A percentile compares a stretch with the other conserved stretches of the same genome.
Evolutionary conservation across 2,329 filamentous ascomycete genomes (phyloP).

Genomic region (Stachybotrys echinatus): DNA sequence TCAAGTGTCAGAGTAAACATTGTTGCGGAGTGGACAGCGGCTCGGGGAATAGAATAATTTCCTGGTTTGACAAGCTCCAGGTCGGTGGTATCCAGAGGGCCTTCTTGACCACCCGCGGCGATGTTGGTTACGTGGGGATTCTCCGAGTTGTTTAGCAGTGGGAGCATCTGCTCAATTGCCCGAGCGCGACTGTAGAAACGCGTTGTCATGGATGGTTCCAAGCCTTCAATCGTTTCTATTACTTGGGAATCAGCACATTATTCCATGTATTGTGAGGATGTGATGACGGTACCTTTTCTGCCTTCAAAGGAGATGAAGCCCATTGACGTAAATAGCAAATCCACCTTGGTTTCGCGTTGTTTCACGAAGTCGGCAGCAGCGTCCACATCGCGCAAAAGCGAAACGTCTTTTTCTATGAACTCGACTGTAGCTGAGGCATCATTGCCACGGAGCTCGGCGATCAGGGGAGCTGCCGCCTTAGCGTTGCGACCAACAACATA

Average conservation of each 20-base stretch:
- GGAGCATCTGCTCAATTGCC: slow-evolving; percentile 51
- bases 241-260: neutral
- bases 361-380: slow-evolving; percentile 36
- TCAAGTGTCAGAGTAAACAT: slow-evolving; percentile 45
- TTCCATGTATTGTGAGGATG: too few relatives aligned
- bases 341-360: slow-evolving; percentile 33
- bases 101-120: slow-evolving; percentile 44
- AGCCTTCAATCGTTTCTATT: slow-evolving; percentile 50
- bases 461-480: slow-evolving; percentile 26
- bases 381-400: slow-evolving; percentile 44
- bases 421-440: slow-evolving; percentile 37
- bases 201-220: slow-evolving; percentile 46
- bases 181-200: slow-evolving; percentile 54
- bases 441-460: slow-evolving; percentile 32
- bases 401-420: slow-evolving; percentile 45
- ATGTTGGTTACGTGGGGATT: slow-evolving; percentile 44
- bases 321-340: slow-evolving; percentile 38
- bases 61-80: slow-evolving; percentile 33
- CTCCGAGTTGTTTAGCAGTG: slow-evolving; percentile 34
- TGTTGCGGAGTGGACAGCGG: slow-evolving; percentile 37
- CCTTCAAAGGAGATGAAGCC: slow-evolving; percentile 22
- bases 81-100: slow-evolving; percentile 36
- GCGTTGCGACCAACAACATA: slow-evolving; percentile 45
- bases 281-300: slow-evolving; percentile 7
- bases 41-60: slow-evolving; percentile 27